phyloP scores from a whole-genome alignment of 2,329 filamentous ascomycete genomes.

The Coniochaeta sp. region DNA sequence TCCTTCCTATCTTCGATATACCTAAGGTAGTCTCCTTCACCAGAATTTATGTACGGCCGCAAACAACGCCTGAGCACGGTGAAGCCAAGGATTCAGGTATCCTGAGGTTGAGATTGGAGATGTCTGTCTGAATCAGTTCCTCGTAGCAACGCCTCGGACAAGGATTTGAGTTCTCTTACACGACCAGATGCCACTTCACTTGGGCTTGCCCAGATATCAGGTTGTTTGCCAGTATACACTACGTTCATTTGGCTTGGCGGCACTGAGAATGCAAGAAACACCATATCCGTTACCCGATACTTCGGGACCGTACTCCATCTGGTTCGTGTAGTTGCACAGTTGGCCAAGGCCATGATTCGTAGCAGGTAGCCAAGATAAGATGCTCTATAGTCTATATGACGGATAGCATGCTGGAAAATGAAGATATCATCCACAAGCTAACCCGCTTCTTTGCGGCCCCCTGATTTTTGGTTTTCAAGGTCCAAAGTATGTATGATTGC shows the following conservation, averaged over 20 bases:
- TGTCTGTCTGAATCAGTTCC: no score
- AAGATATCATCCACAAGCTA: neutral
- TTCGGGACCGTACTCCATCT: neutral
- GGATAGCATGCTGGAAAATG: neutral
- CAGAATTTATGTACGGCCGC: neutral
- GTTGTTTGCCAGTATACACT: no score
- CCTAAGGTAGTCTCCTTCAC: neutral
- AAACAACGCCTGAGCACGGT: no score
- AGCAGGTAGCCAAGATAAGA: neutral
- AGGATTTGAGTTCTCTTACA: no score
- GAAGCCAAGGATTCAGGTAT: no score
- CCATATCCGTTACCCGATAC: neutral
- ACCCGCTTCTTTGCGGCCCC: neutral
- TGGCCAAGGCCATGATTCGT: neutral
- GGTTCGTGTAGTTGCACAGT: neutral
- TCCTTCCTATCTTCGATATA: neutral
- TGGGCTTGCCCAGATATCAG: no score
- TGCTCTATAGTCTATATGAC: constrained; percentile 1
- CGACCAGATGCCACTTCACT: no score
- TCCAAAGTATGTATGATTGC: neutral
- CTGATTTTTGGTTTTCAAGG: neutral
- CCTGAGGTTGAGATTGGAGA: no score
- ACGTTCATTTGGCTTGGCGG: no score
- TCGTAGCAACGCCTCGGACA: no score
- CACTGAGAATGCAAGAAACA: neutral